Evolutionary conservation across 164 flowering plant genomes (phyloP), one percentile per base, ranked within the genome.

Genomic region (Dillenia suffruticosa): DNA sequence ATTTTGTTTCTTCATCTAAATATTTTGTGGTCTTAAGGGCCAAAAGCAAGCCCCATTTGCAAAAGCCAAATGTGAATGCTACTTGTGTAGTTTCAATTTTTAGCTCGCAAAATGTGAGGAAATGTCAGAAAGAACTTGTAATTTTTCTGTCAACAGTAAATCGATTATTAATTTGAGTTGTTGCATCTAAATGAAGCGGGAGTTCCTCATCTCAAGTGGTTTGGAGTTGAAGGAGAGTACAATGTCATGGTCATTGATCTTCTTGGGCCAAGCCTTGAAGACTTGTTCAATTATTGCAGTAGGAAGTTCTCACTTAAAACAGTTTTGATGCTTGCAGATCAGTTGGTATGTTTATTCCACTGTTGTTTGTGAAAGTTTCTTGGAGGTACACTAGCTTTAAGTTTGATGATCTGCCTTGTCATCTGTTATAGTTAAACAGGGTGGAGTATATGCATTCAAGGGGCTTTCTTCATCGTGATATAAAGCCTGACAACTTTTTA

Each of bases 401-500:
- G 40, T 32, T 5, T 32, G 40, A 32, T 5, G 40, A 32, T 32
- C 40, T 32, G 40, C 7, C 40, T 32, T 32, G 40, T 32, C 40
- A 32, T 32, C 40, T 32, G 40, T 32, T 61, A 43, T 58, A 86
- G 91, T 78, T 86, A 54, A 82, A 77, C 65, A 80, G 88, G 72
- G 82, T 86, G 62, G 91, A 83, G 73, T 86, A 86, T 62, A 83
- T 86, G 88, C 91, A 86, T 57, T 73, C 86, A 12, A 79, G 84
- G 66, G 83, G 90, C 48, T 83, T 85, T 77, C 86, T 85, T 59
- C 91, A 86, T 67, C 84, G 91, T 64, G 91, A 86, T 73, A 81
- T 86, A 69, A 86, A 86, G 74, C 91, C 91, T 47, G 91, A 86
- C 70, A 86, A 83, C 77, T 83, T 83, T 70, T 63, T 86, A 53